Conservation (phyloP, 306 rosid species). For the Cicer pinnatifidum region DNA sequence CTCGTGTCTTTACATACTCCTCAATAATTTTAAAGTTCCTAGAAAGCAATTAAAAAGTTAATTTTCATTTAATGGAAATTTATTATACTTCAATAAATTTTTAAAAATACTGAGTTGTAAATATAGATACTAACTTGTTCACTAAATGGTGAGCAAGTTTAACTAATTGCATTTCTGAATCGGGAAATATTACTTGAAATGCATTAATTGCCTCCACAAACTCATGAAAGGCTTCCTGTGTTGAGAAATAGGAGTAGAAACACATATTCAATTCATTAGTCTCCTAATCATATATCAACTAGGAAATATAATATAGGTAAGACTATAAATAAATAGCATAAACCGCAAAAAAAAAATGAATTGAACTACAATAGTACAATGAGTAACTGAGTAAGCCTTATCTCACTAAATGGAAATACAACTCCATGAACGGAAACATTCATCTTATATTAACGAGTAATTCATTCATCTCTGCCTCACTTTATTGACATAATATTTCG, state of each 20-base stretch:
- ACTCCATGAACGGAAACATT: not conserved
- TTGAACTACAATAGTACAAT: not conserved
- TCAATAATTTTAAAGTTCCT: slow-evolving; percentile 53
- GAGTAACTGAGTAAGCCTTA: not conserved
- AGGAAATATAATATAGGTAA: not conserved
- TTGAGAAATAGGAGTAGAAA: slow-evolving; percentile 35
- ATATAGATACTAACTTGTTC: slow-evolving; percentile 59
- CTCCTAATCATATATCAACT: slow-evolving; percentile 4
- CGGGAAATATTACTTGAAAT: slow-evolving; percentile 76
- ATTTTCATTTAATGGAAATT: slow-evolving; percentile 23
- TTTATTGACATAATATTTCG: not conserved
- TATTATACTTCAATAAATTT: not conserved
- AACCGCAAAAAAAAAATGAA: not conserved
- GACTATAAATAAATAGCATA: slow-evolving; percentile 6
- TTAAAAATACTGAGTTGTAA: not conserved
- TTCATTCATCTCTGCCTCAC: not conserved
- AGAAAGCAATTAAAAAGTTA: slow-evolving; percentile 32
- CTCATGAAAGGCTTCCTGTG: slow-evolving; percentile 70
- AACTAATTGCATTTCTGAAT: slow-evolving; percentile 70
- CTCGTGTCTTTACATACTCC: slow-evolving; percentile 62
- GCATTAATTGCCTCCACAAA: slow-evolving; percentile 78
- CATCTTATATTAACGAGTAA: not conserved
- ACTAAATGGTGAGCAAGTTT: slow-evolving; percentile 65
- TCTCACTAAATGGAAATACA: not conserved
- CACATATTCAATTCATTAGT: not conserved